phyloP scores from a whole-genome alignment of 495 filamentous ascomycete genomes.

The Antarctomyces pellizariae region DNA sequence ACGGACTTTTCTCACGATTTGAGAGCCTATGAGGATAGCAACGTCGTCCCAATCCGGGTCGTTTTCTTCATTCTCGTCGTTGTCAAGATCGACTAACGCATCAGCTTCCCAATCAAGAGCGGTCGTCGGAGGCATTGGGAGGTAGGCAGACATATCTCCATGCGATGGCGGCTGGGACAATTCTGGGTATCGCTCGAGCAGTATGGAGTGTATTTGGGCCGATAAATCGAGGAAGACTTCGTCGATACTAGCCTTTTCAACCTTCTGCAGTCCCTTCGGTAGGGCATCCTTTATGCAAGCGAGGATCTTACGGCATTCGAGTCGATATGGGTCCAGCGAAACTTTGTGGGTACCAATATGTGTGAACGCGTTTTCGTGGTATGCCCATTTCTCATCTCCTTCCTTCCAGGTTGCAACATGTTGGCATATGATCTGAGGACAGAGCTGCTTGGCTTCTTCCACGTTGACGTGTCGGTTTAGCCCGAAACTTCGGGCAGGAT shows the following conservation, averaged over 20 bases:
- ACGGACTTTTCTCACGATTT: constrained; percentile 64
- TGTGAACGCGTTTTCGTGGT: constrained; percentile 50
- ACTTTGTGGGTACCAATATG: constrained; percentile 81
- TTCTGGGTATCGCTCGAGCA: constrained; percentile 62
- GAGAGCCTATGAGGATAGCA: constrained; percentile 59
- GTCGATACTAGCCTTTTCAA: constrained; percentile 80
- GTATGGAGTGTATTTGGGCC: constrained; percentile 47
- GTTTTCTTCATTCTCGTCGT: constrained; percentile 46
- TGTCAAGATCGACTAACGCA: constrained; percentile 52
- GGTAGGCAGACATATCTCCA: constrained; percentile 42
- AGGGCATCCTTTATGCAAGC: constrained; percentile 57
- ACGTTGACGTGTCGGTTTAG: constrained; percentile 53
- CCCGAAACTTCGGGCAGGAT: constrained; percentile 61
- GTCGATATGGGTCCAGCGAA: constrained; percentile 75
- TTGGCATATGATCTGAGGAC: constrained; percentile 63
- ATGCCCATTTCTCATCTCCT: constrained; percentile 77
- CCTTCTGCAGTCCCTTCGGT: constrained; percentile 32
- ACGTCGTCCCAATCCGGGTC: constrained; percentile 95
- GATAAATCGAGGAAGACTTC: constrained; percentile 89
- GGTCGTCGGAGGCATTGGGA: constrained; percentile 53
- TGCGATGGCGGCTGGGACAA: constrained; percentile 35
- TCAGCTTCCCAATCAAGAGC: constrained; percentile 65
- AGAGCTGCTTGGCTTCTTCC: constrained; percentile 68
- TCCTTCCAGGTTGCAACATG: constrained; percentile 92
- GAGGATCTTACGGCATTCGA: constrained; percentile 65